Evolutionary conservation across 345 rosid species (phyloP).

Genomic region (Fremontodendron californicum): DNA sequence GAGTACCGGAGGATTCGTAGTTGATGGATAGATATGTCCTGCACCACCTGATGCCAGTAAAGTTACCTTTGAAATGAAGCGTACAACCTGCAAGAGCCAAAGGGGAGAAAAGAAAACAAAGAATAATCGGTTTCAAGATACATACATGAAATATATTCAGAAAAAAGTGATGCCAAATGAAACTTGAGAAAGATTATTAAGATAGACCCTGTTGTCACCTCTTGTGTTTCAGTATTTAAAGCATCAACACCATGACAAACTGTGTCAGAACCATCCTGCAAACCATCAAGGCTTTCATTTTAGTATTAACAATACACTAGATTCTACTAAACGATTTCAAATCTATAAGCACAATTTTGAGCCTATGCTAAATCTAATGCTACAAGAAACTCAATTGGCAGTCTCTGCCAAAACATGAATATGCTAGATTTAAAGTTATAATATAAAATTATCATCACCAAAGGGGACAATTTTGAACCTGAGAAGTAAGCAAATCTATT

Average conservation of each 20-base stretch:
- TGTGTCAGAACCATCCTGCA: constrained; percentile 69
- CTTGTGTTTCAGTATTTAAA: constrained; percentile 68
- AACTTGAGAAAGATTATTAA: background rate
- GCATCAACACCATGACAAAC: constrained; percentile 89
- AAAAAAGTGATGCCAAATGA: constrained; percentile 10
- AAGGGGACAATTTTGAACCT: constrained; percentile 38
- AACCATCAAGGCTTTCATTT: constrained; percentile 19
- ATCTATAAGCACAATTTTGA: background rate
- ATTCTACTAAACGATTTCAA: background rate
- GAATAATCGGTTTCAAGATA: constrained; percentile 5
- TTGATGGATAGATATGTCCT: constrained; percentile 91
- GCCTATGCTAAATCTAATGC: background rate
- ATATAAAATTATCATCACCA: background rate
- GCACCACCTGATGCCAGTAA: constrained; percentile 98
- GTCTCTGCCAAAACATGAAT: background rate
- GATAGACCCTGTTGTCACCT: constrained; percentile 45
- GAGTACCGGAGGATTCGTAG: constrained; percentile 85
- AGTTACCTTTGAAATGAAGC: constrained; percentile 88
- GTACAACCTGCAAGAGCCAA: constrained; percentile 50
- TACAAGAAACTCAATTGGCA: background rate
- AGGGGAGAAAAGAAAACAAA: constrained; percentile 1
- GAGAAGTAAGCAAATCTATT: constrained; percentile 84
- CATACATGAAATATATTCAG: background rate
- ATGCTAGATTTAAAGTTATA: background rate
- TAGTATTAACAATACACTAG: constrained; percentile 1